Evolutionary conservation across 2,329 filamentous ascomycete genomes (phyloP), one percentile per base, ranked within the genome.

Genomic region (Dactylellina parvicollis): DNA sequence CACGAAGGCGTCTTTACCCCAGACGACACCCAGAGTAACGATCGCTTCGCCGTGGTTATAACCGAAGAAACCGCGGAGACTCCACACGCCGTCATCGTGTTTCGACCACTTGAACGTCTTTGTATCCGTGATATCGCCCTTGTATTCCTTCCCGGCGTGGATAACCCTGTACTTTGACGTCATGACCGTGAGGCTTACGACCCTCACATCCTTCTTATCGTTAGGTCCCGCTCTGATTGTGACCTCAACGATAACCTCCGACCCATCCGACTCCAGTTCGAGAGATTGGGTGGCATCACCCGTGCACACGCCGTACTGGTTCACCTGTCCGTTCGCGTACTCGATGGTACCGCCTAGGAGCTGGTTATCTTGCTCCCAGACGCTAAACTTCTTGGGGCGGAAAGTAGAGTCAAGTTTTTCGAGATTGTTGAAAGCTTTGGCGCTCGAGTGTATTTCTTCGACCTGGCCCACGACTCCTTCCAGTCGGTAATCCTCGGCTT

Each of bases 21-120:
- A 55, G 9, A 55, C 28, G 28, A 55, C 50, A 3, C 50, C 50
- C 2, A 55, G 50, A 30, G 4, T 55, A 12, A 38, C 2, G n/a
- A 55, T 10, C 3, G 3, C 20, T 14, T 38, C 38, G 9, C 38
- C 16, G 4, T 30, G 8, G 4, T 4, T 7, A 26, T 20, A 38
- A 4, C 50, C 28, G 16, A 55, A 55, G 50, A 55, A 55, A n/a
- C 50, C 50, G 38, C 50, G 50, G 18, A 55, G 18, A 55, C 5
- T 10, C 50, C 50, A 38, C 4, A 36, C 2, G 10, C 30, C 18
- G 2, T 26, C 50, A 3, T 20, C 50, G 5, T 28, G 22, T 18
- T 55, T 36, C n/a, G 14, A 55, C 50, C 50, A 55, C 8, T 4
- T 4, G 50, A 36, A 38, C n/a, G 30, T 4, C n/a, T 38, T 5